phyloP scores from a whole-genome alignment of 345 rosid species.

The Mercurialis annua region DNA sequence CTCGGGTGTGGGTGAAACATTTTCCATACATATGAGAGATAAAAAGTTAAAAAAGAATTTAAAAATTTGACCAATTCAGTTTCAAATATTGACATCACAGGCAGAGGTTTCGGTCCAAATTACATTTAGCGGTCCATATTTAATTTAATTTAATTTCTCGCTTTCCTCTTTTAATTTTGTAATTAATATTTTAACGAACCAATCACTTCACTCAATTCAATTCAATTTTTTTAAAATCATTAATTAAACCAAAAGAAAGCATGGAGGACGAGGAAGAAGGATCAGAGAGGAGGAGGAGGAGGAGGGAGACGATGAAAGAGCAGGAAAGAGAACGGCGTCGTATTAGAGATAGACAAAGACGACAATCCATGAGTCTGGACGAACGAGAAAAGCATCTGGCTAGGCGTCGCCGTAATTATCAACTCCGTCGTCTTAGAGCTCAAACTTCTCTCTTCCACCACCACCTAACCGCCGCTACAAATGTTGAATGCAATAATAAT shows the following conservation, averaged over 20 bases:
- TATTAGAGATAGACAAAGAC: conserved; percentile 72
- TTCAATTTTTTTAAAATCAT: no score
- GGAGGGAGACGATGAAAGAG: conserved; percentile 52
- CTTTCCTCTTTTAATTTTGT: no score
- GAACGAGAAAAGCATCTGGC: conserved; percentile 92
- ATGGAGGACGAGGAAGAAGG: no score
- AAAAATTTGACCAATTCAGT: no score
- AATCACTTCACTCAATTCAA: no score
- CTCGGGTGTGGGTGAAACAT: no score
- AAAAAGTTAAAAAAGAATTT: no score
- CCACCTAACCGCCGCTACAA: conserved; percentile 24
- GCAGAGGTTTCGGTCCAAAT: conserved; percentile 1
- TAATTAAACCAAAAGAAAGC: no score
- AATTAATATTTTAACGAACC: no score
- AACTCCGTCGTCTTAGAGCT: conserved; percentile 67
- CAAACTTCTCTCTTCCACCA: conserved; percentile 38
- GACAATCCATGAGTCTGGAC: conserved; percentile 82
- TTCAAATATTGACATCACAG: no score
- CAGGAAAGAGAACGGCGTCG: conserved; percentile 84
- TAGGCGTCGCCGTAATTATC: conserved; percentile 82
- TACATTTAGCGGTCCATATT: neutral
- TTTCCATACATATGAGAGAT: no score
- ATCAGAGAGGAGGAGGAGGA: conserved; percentile 21
- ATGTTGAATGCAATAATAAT: conserved; percentile 5
- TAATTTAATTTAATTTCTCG: no score